phyloP scores from a whole-genome alignment of 208 protist genomes.

The Trypanosoma boissoni region DNA sequence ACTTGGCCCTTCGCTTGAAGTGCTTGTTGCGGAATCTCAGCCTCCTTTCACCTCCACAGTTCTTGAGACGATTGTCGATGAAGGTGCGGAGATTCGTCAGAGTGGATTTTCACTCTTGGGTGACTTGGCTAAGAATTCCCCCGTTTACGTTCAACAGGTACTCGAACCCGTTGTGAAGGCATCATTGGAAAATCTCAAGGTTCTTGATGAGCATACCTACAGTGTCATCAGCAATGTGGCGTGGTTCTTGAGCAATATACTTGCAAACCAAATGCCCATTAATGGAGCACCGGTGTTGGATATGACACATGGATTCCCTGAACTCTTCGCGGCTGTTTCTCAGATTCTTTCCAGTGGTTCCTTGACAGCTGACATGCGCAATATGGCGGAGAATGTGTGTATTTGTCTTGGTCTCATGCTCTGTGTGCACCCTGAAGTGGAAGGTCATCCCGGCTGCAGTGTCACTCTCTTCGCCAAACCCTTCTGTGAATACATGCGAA shows the following conservation, averaged over 20 bases:
- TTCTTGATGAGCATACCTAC: conserved; percentile 45
- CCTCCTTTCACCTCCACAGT: conserved; percentile 56
- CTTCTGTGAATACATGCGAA: conserved; percentile 77
- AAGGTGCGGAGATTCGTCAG: conserved; percentile 43
- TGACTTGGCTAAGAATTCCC: conserved; percentile 56
- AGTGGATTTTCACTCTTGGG: conserved; percentile 77
- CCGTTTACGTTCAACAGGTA: conserved; percentile 43
- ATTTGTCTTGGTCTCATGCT: conserved; percentile 75
- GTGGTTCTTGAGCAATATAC: conserved; percentile 72
- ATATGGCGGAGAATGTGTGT: conserved; percentile 83
- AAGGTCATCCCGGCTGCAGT: conserved; percentile 36
- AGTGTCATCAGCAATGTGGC: conserved; percentile 72
- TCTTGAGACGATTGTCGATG: conserved; percentile 47
- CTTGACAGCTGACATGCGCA: conserved; percentile 69
- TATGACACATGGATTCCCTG: conserved; percentile 26
- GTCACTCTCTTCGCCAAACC: conserved; percentile 41
- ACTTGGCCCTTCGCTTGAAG: conserved; percentile 61
- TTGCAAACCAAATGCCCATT: conserved; percentile 71
- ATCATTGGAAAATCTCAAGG: conserved; percentile 43
- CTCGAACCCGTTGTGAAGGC: conserved; percentile 44
- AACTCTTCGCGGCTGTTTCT: conserved; percentile 56
- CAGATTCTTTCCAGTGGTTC: conserved; percentile 28
- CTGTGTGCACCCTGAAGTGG: conserved; percentile 48
- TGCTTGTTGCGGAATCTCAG: conserved; percentile 46
- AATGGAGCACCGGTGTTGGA: conserved; percentile 47